Base-by-base conservation (phyloP, 2,329 filamentous ascomycete species). In the Phyllosticta paracitricarpa region DNA sequence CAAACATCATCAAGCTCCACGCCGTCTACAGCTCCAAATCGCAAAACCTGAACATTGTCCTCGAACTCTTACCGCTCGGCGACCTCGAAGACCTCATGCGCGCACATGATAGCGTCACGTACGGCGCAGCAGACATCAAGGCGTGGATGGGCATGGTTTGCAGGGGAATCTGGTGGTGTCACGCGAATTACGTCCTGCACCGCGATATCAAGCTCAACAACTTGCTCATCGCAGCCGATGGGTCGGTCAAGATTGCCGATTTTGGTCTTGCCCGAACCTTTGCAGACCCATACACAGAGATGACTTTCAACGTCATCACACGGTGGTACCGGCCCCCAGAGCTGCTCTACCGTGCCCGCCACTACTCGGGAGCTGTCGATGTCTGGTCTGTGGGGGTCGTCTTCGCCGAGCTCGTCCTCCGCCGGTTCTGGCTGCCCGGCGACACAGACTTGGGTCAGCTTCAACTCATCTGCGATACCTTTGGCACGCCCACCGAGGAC, bases 121-220 rank as follows among this genome's bases (percentile, higher is more conserved):
- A 97, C 74, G 89, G 89, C 64, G 84, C 85, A 10, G 89, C 89
- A 19, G 94, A 99, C 74, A 91, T 97, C 74, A 99, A 99, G 52
- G 89, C 91, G 17, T 99, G 94, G 94, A 96, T 97, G 87, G 89
- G 89, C 65, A 97, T 97, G 94, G 82, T 97, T n/a, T 84, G 84
- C 28, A 86, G 93, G 52, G 94, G 89, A 26, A 85, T 97, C 28
- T 96, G 91, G 87, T 99, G 96, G 79, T 97, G 94, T 75, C 94
- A 99, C 75, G 89, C 92, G 72, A 95, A 94, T 73, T 93, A 88
- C 68, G 84, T 99, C 19, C 82, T 99, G 30, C 94, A 99, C 76
- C 89, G 94, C 68, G 94, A 99, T 79, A 97, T 99, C 80, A 99
- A 99, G 77, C 93, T 93, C 56, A 97, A 97, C 83, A 99, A 99